Conservation (phyloP, 768 basidiomycete species). For the Pisolithus orientalis region DNA sequence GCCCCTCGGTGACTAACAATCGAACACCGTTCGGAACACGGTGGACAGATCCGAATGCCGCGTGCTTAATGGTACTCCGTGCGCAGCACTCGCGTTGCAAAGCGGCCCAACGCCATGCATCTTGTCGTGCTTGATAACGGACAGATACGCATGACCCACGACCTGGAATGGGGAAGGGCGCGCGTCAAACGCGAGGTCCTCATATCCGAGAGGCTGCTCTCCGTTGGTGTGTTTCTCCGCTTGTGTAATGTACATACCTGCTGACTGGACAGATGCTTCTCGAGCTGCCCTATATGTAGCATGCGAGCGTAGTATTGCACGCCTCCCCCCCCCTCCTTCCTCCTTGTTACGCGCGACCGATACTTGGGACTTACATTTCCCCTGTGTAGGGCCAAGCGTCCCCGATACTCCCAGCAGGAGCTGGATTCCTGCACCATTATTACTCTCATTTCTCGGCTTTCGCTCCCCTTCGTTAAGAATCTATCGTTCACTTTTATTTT, state of each 20-base stretch:
- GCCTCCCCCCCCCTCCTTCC: slow-evolving; percentile 8
- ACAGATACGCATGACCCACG: not conserved
- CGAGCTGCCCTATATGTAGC: slow-evolving; percentile 8
- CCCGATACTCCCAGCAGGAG: not conserved
- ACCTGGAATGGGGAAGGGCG: slow-evolving; percentile 2
- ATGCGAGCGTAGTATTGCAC: slow-evolving; percentile 9
- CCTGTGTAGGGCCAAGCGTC: not conserved
- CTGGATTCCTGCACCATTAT: slow-evolving; percentile 1
- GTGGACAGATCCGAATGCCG: too few species aligned
- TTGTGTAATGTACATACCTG: slow-evolving; percentile 6
- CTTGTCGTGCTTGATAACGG: not conserved
- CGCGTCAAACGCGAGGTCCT: slow-evolving; percentile 17
- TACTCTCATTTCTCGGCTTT: not conserved
- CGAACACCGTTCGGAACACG: too few species aligned
- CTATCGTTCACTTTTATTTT: slow-evolving; percentile 7
- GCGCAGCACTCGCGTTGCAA: not conserved
- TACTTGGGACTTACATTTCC: not conserved
- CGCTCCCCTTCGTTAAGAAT: slow-evolving; percentile 1
- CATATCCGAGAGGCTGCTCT: slow-evolving; percentile 15
- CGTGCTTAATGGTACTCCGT: too few species aligned
- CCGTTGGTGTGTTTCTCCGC: not conserved
- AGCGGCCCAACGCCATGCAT: not conserved
- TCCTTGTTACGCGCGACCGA: not conserved
- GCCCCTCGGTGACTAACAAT: too few species aligned
- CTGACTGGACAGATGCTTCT: not conserved